Base-by-base conservation (phyloP, 1,284 basidiomycete genomes). In the Takashimella tepidaria region DNA sequence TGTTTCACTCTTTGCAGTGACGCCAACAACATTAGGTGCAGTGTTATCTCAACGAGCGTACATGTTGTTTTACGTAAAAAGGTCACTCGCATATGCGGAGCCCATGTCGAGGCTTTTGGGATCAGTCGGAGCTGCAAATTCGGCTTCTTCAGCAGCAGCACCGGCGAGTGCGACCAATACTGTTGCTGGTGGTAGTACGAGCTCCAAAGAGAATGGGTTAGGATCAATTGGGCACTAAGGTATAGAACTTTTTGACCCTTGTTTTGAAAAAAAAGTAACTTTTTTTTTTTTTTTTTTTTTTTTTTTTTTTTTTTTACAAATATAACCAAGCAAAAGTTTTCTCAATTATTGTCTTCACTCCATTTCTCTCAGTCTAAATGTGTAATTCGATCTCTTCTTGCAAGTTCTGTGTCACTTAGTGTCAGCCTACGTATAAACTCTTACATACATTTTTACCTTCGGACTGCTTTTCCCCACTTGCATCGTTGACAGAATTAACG, bases 31-130 rank as follows among this genome's bases (percentile, higher is more conserved):
- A 23, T 78, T 92, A 10, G 79, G 81, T 5, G 79, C 80, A 1
- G 87, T 86, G 50, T 79, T 92, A 41, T 77, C 72, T 53, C 88
- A 89, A 26, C 79, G 82, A 53, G 87, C 87, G 10, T 92, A 93
- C 73, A 92, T 92, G 90, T 88, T 89, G 59, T 92, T 92, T 78
- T 93, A 92, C 69, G 87, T 90, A 55, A 92, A 92, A 70, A 82
- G 87, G 6, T 84, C 88, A 56, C 78, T 92, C 45, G 87, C 91
- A 58, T 92, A 92, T 54, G 67, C 51, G 23, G 56, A 51, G 54
- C 58, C 57, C 46, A 60, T 60, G 59, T 51, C 50, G 21, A 25
- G 47, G 41, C 51, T 60, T 2, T 53, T 60, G 10, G 45, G 37
- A 40, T 51, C 51, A 19, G 43, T 41, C 45, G 27, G 37, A 8